Evolutionary conservation across 1,139 yeast species (phyloP).

Genomic region (Diutina siamensis): DNA sequence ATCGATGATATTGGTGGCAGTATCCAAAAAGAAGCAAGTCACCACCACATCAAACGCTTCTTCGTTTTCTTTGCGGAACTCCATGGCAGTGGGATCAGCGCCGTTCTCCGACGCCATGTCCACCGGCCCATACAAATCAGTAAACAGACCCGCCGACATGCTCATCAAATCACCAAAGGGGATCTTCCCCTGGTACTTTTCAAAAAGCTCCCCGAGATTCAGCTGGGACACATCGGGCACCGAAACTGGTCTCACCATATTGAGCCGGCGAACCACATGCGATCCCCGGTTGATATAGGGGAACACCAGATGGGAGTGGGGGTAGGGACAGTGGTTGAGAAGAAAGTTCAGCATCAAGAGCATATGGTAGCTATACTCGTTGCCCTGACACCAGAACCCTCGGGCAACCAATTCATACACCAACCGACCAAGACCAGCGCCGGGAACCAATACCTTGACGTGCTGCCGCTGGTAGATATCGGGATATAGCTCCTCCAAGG

Average conservation of each 20-base stretch:
- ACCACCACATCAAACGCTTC: constrained; percentile 41
- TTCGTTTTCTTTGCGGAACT: constrained; percentile 30
- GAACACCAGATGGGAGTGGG: constrained; percentile 29
- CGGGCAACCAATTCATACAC: constrained; percentile 57
- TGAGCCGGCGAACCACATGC: constrained; percentile 29
- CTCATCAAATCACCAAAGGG: constrained; percentile 47
- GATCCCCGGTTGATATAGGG: constrained; percentile 48
- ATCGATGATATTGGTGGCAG: constrained; percentile 62
- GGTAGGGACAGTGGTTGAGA: constrained; percentile 38
- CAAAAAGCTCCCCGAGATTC: constrained; percentile 14
- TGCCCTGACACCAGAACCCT: constrained; percentile 76
- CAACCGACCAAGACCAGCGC: constrained; percentile 73
- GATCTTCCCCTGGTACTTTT: constrained; percentile 19
- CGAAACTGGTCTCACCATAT: constrained; percentile 37
- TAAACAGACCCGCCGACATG: constrained; percentile 73
- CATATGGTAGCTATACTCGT: constrained; percentile 80
- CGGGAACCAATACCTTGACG: constrained; percentile 52
- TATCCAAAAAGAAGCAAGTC: constrained; percentile 74
- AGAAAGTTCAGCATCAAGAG: constrained; percentile 53
- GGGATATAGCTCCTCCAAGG: constrained; percentile 34
- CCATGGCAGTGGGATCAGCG: constrained; percentile 20
- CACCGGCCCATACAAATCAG: constrained; percentile 69
- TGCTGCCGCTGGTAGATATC: constrained; percentile 18
- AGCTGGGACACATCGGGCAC: constrained; percentile 43
- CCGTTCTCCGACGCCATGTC: too few species aligned